A percentile compares a stretch with the other conserved stretches of the same genome.
These are phyloP conservation scores for Solanum hybrid DNA, from an alignment of 305 asterid species.

Conservation along the genomic window DNA sequence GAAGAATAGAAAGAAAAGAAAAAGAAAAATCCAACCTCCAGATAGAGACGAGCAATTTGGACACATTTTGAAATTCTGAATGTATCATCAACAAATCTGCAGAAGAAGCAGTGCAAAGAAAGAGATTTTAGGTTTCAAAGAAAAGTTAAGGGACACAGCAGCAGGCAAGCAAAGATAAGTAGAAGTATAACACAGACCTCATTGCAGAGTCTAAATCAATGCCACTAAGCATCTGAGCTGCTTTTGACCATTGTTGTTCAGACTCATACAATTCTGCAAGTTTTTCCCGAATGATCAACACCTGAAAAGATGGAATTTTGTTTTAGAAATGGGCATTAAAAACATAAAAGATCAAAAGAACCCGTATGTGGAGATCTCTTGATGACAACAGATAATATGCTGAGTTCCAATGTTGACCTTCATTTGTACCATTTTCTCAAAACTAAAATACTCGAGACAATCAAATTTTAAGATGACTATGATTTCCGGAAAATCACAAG, in stretches of 20 bases:
- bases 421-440: neutral
- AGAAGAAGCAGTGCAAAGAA: conserved; percentile 6
- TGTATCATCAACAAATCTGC: conserved; percentile 84
- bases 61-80: conserved; percentile 88
- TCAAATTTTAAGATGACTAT: neutral
- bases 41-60: conserved; percentile 92
- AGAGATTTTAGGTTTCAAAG: neutral
- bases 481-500: neutral
- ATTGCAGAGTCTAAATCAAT: conserved; percentile 97
- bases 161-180: neutral
- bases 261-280: conserved; percentile 90
- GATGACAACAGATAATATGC: neutral
- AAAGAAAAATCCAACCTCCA: conserved; percentile 50
- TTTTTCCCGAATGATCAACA: conserved; percentile 81
- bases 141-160: neutral
- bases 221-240: conserved; percentile 99
- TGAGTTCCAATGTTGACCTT: neutral
- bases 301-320: conserved; percentile 30
- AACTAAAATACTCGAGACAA: neutral
- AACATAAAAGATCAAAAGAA: neutral
- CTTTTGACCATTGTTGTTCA: conserved; percentile 89
- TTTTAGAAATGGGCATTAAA: neutral
- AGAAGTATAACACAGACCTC: conserved; percentile 45
- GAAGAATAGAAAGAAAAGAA: neutral
- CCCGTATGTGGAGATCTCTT: neutral